A percentile compares a stretch with the other conserved stretches of the same genome.
Evolutionary conservation across 495 filamentous ascomycete species (phyloP).

Genomic region (Massariosphaeria phaeospora): DNA sequence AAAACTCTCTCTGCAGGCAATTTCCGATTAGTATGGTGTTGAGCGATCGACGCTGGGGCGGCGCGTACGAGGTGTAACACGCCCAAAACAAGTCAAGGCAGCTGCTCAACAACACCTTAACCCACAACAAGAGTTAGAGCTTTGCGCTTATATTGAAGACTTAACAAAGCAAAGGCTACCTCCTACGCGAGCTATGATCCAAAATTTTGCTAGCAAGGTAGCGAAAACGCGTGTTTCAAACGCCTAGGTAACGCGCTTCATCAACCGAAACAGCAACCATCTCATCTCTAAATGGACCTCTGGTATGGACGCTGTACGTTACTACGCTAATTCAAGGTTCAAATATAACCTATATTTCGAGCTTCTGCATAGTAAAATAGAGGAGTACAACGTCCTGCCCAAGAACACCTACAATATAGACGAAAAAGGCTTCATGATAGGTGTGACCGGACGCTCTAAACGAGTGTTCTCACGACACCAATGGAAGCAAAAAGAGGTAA

Average conservation of each 20-base stretch:
- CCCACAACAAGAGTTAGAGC: constrained; percentile 8
- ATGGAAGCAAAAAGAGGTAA: constrained; percentile 3
- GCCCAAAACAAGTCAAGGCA: not conserved
- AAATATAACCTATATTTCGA: constrained; percentile 12
- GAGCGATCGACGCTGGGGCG: constrained; percentile 14
- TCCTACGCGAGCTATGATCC: constrained; percentile 12
- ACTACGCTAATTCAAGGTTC: constrained; percentile 5
- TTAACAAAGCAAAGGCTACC: constrained; percentile 7
- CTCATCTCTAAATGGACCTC: constrained; percentile 7
- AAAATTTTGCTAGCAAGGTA: constrained; percentile 9
- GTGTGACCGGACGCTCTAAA: constrained; percentile 1
- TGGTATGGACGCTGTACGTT: constrained; percentile 1
- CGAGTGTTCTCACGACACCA: constrained; percentile 5
- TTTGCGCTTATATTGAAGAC: constrained; percentile 10
- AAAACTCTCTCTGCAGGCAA: constrained; percentile 5
- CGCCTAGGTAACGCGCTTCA: constrained; percentile 4
- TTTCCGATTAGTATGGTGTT: constrained; percentile 15
- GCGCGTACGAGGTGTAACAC: not conserved
- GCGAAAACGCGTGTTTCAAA: not conserved
- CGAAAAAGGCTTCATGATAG: constrained; percentile 34
- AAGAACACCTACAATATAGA: constrained; percentile 31
- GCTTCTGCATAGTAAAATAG: constrained; percentile 13
- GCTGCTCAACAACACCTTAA: constrained; percentile 2
- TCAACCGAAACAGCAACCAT: constrained; percentile 1
- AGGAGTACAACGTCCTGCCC: constrained; percentile 25